A percentile compares a stretch with the other conserved stretches of the same genome.
phyloP scores from a whole-genome alignment of 306 rosid species.

The Pterocarpus macrocarpus region DNA sequence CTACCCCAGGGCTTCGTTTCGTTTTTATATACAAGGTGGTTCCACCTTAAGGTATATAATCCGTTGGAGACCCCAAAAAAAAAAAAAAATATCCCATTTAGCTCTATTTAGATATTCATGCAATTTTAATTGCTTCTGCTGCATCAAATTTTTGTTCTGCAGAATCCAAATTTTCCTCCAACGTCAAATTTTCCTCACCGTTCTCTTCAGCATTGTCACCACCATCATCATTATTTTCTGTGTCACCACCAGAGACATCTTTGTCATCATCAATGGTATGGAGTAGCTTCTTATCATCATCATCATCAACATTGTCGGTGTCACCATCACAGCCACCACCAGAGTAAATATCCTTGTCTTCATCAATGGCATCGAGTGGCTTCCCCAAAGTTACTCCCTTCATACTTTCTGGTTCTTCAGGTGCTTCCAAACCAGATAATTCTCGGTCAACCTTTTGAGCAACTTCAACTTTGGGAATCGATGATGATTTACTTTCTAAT shows the following conservation, averaged over 20 bases:
- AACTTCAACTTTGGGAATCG: conserved; percentile 48
- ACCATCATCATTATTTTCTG: background rate
- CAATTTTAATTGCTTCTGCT: conserved; percentile 48
- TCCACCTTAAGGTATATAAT: conserved; percentile 54
- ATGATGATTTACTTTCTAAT: conserved; percentile 40
- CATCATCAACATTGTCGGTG: conserved; percentile 31
- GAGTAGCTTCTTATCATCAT: conserved; percentile 27
- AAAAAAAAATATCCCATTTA: conserved; percentile 30
- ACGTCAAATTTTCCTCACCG: conserved; percentile 34
- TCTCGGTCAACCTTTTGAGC: conserved; percentile 50
- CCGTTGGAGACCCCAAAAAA: conserved; percentile 8
- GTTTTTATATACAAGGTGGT: conserved; percentile 61
- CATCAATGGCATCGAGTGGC: conserved; percentile 52
- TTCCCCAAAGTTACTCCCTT: conserved; percentile 44
- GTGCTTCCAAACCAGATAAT: conserved; percentile 44
- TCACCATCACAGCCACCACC: conserved; percentile 36
- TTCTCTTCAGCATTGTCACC: conserved; percentile 33
- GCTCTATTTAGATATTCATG: conserved; percentile 38
- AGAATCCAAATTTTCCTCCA: conserved; percentile 49
- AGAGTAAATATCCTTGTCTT: conserved; percentile 45
- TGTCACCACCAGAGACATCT: conserved; percentile 27
- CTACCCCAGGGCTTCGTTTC: conserved; percentile 47
- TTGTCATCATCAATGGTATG: conserved; percentile 41
- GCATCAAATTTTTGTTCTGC: conserved; percentile 53
- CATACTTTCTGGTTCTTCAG: conserved; percentile 45